phyloP scores from a whole-genome alignment of 805 yeast genomes.

The Cyberlindnera meyerae region DNA sequence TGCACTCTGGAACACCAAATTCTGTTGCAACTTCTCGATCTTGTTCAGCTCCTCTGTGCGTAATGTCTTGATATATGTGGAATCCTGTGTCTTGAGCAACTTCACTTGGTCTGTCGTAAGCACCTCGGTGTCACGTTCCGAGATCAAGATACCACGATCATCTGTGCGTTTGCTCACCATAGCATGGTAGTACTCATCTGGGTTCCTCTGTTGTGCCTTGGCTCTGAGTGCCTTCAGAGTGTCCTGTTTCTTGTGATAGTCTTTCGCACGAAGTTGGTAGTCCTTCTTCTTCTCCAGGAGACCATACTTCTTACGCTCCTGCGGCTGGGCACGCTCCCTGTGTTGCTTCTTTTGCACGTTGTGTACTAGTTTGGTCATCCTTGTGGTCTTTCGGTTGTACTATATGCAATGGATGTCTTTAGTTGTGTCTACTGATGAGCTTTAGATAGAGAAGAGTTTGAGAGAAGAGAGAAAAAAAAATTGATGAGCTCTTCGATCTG shows the following conservation, averaged over 20 bases:
- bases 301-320: slow-evolving; percentile 69
- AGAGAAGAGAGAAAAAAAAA: too few relatives aligned
- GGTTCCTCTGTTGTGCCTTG: slow-evolving; percentile 73
- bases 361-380: slow-evolving; percentile 77
- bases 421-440: too few relatives aligned
- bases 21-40: slow-evolving; percentile 46
- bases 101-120: slow-evolving; percentile 72
- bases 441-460: too few relatives aligned
- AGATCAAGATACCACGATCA: slow-evolving; percentile 57
- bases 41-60: slow-evolving; percentile 63
- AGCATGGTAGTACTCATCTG: slow-evolving; percentile 95
- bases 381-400: too few relatives aligned
- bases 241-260: slow-evolving; percentile 54
- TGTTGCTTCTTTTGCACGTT: slow-evolving; percentile 96
- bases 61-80: slow-evolving; percentile 75
- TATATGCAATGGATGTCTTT: too few relatives aligned
- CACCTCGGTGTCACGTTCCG: slow-evolving; percentile 59
- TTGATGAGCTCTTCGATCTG: too few relatives aligned
- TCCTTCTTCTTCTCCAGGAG: slow-evolving; percentile 91
- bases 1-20: slow-evolving; percentile 44
- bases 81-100: slow-evolving; percentile 85
- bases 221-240: slow-evolving; percentile 63
- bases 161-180: slow-evolving; percentile 75
- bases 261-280: slow-evolving; percentile 65
- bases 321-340: slow-evolving; percentile 86